Percentiles rank a stretch among this genome's conserved stretches.
phyloP scores from a whole-genome alignment of 2,329 filamentous ascomycete genomes.

The Fusarium sp. region DNA sequence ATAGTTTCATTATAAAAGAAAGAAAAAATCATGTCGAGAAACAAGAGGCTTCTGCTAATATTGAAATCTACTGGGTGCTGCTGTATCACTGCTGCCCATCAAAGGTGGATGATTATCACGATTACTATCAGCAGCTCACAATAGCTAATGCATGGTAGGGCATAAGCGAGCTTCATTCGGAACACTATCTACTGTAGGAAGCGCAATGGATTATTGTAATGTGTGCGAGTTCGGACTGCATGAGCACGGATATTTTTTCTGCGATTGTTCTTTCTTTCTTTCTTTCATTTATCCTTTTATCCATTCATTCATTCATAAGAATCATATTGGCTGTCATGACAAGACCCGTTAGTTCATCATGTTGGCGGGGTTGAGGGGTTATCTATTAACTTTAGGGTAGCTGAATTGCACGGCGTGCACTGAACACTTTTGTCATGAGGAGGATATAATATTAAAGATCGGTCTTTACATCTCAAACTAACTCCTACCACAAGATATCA shows the following conservation, averaged over 20 bases:
- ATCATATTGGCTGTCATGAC: conserved; percentile 2
- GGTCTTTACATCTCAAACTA: not conserved
- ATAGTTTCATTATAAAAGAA: conserved; percentile 12
- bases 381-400: not conserved
- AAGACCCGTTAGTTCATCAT: conserved; percentile 1
- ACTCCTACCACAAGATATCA: not conserved
- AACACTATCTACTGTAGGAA: not conserved
- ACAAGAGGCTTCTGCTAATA: not conserved
- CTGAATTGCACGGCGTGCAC: not conserved
- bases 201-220: not conserved
- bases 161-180: not conserved
- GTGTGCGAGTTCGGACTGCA: not conserved
- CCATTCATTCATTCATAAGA: not conserved
- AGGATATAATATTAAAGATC: not conserved
- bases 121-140: not conserved
- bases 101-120: not conserved
- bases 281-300: too few relatives aligned
- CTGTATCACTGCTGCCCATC: not conserved
- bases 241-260: not conserved
- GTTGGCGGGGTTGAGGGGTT: conserved; percentile 22
- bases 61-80: not conserved
- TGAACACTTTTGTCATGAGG: not conserved
- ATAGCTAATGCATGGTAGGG: conserved; percentile 15
- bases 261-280: not conserved
- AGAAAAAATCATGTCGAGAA: conserved; percentile 36